Conservation (phyloP, 441 rosid genomes). For the Raphanus hybrid region DNA sequence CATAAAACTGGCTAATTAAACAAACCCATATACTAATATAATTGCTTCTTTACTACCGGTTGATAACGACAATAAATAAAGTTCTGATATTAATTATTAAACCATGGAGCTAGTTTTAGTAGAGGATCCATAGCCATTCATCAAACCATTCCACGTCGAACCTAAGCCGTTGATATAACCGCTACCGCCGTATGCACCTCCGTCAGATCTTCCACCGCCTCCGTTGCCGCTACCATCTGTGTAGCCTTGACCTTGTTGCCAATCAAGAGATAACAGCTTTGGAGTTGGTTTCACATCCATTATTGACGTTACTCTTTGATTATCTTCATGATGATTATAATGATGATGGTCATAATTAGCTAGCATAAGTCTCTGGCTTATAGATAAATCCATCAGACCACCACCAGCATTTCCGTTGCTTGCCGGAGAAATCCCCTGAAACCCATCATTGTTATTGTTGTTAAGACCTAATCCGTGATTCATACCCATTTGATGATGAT, state of each 20-base stretch:
- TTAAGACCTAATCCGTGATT: constrained; percentile 39
- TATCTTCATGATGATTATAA: constrained; percentile 38
- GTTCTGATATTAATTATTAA: constrained; percentile 35
- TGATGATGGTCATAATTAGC: constrained; percentile 51
- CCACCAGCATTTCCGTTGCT: constrained; percentile 44
- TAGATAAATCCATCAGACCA: constrained; percentile 53
- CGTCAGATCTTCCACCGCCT: constrained; percentile 34
- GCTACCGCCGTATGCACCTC: constrained; percentile 29
- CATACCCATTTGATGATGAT: constrained; percentile 36
- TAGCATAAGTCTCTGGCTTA: constrained; percentile 65
- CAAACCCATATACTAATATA: constrained; percentile 23
- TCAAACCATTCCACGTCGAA: constrained; percentile 75
- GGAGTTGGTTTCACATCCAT: constrained; percentile 81
- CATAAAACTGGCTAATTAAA: constrained; percentile 25
- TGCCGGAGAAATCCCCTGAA: constrained; percentile 33
- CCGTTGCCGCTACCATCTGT: constrained; percentile 44
- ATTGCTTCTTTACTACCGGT: constrained; percentile 14
- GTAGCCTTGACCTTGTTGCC: constrained; percentile 79
- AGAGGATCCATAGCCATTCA: constrained; percentile 69
- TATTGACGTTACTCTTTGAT: constrained; percentile 44
- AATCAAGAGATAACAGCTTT: constrained; percentile 72
- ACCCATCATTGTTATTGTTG: not conserved
- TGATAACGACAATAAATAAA: constrained; percentile 20
- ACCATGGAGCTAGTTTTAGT: constrained; percentile 67
- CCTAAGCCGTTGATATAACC: constrained; percentile 67